These are phyloP conservation scores for Ehretia macrophylla DNA, from an alignment of 257 asterid species.

Conservation along the genomic window DNA sequence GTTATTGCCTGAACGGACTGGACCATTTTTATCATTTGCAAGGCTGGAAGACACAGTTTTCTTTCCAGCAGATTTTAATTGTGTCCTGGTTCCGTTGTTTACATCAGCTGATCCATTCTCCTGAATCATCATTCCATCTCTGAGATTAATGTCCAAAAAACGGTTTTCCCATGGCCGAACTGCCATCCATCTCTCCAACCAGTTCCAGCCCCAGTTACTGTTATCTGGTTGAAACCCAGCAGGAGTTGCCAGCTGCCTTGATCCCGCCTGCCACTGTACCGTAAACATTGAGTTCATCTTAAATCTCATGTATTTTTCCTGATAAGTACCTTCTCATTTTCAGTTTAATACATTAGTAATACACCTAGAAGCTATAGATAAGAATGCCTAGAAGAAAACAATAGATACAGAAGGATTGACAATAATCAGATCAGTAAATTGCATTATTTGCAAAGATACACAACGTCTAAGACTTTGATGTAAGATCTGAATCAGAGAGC, in stretches of 20 bases:
- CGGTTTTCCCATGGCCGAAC: slow-evolving; percentile 99
- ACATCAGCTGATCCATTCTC: slow-evolving; percentile 50
- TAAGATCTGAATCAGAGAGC: too few species aligned
- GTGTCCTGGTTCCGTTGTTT: slow-evolving; percentile 39
- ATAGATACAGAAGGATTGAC: too few species aligned
- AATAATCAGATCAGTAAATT: too few species aligned
- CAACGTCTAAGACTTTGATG: too few species aligned
- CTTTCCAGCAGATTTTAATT: slow-evolving; percentile 38
- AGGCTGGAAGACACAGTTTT: slow-evolving; percentile 31
- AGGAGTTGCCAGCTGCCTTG: slow-evolving; percentile 52
- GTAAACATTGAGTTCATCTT: slow-evolving; percentile 4
- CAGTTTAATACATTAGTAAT: too few species aligned
- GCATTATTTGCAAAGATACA: too few species aligned
- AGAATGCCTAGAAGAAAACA: neutral
- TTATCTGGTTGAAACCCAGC: slow-evolving; percentile 81
- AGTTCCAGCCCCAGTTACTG: slow-evolving; percentile 98
- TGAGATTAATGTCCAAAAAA: slow-evolving; percentile 61
- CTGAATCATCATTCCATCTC: slow-evolving; percentile 56
- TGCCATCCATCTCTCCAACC: slow-evolving; percentile 99
- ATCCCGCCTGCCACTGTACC: slow-evolving; percentile 98
- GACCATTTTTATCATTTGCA: slow-evolving; percentile 45
- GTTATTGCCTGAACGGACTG: slow-evolving; percentile 45
- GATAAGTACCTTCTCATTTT: too few species aligned
- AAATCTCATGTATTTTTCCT: neutral
- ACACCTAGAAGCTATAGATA: neutral